These are phyloP conservation scores for Botrytis medusae DNA, from an alignment of 2,329 filamentous ascomycete genomes.

Conservation along the genomic window DNA sequence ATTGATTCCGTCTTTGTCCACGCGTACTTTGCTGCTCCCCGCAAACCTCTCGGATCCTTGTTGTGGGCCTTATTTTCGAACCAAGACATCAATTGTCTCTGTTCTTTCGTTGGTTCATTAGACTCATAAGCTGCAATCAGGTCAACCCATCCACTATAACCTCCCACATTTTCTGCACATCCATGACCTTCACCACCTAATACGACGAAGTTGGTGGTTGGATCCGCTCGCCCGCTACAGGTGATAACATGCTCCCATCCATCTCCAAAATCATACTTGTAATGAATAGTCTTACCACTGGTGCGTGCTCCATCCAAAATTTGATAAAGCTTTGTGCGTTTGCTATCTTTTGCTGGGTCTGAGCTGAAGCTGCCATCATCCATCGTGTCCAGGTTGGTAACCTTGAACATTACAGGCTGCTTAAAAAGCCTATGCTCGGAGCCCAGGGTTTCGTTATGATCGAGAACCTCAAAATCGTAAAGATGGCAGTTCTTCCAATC, in stretches of 20 bases:
- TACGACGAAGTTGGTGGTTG: not conserved
- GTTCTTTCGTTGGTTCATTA: not conserved
- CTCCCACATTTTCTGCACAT: not conserved
- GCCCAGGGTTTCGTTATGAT: slow-evolving; percentile 6
- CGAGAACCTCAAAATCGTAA: slow-evolving; percentile 19
- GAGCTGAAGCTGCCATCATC: not conserved
- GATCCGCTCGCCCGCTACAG: not conserved
- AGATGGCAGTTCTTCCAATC: slow-evolving; percentile 12
- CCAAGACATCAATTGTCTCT: not conserved
- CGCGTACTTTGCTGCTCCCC: not conserved
- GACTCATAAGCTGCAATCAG: not conserved
- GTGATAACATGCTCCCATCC: not conserved
- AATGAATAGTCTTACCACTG: not conserved
- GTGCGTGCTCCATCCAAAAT: not conserved
- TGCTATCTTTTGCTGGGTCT: not conserved
- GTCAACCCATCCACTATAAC: not conserved
- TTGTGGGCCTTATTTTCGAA: not conserved
- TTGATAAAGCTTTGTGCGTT: not conserved
- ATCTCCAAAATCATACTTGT: not conserved
- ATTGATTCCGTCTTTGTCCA: slow-evolving; percentile 9
- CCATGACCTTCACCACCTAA: slow-evolving; percentile 1
- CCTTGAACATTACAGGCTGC: not conserved
- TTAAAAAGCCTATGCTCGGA: not conserved
- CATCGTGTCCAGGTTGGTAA: not conserved
- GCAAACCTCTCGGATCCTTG: not conserved